These are phyloP conservation scores for Ustilago tritici DNA, from an alignment of 1,284 basidiomycete genomes.

Conservation along the genomic window DNA sequence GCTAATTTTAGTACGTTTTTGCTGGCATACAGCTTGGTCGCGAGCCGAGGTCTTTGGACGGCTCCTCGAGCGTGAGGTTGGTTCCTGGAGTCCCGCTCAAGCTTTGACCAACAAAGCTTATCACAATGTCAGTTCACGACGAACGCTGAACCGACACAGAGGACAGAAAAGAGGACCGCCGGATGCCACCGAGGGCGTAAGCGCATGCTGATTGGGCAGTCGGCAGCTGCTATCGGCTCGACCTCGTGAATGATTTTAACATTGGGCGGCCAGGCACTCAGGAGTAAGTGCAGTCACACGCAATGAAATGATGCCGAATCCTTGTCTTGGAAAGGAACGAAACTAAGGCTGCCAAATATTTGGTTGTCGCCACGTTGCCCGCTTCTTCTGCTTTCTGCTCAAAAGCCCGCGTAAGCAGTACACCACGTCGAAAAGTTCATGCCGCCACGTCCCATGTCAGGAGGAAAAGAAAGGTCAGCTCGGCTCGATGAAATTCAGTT, in stretches of 20 bases:
- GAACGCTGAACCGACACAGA: not conserved
- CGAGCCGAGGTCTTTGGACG: not conserved
- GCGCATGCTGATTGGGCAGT: not conserved
- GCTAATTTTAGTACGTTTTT: too few species aligned
- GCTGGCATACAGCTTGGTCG: too few species aligned
- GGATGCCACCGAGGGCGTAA: not conserved
- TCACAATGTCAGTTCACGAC: not conserved
- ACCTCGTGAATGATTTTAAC: not conserved
- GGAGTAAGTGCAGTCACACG: too few species aligned
- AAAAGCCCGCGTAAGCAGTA: not conserved
- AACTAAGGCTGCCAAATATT: not conserved
- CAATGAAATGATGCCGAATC: not conserved
- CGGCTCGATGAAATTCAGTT: not conserved
- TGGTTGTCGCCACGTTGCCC: not conserved
- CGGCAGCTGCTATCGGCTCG: not conserved
- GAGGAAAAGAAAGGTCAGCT: constrained; percentile 9
- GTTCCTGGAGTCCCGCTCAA: not conserved
- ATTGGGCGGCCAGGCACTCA: too few species aligned
- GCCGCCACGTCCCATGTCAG: constrained; percentile 16
- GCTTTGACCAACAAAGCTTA: not conserved
- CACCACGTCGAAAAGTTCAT: not conserved
- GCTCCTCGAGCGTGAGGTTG: not conserved
- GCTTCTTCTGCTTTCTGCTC: not conserved
- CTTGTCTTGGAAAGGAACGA: not conserved
- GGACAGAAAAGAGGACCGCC: not conserved